These are phyloP conservation scores for Trichosporon asahii DNA, from an alignment of 1,284 basidiomycete genomes.

Conservation along the genomic window DNA sequence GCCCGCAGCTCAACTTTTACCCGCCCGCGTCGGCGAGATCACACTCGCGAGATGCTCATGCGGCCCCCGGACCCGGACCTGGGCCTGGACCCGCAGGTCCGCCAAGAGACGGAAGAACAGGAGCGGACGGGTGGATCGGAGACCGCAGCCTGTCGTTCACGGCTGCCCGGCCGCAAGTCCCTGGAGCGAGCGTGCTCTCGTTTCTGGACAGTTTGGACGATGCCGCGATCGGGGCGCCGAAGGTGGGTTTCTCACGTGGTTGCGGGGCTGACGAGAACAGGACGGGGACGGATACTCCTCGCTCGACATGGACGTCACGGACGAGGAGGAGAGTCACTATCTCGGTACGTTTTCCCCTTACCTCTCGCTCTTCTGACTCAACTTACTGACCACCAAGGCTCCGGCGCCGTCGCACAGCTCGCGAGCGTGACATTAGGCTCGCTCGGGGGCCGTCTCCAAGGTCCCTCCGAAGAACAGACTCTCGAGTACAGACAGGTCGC, in stretches of 20 bases:
- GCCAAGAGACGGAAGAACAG: too few species aligned
- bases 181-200: constrained; percentile 1
- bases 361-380: too few species aligned
- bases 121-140: not conserved
- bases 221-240: not conserved
- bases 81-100: too few species aligned
- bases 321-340: constrained; percentile 30
- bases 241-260: not conserved
- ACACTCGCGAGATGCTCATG: not conserved
- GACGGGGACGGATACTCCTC: constrained; percentile 21
- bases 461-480: constrained; percentile 12
- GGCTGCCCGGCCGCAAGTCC: not conserved
- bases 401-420: constrained; percentile 22
- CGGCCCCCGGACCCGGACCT: too few species aligned
- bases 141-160: not conserved
- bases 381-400: constrained; percentile 18
- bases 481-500: constrained; percentile 28
- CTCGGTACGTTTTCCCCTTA: constrained; percentile 18
- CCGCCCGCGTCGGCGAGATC: not conserved
- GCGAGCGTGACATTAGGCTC: constrained; percentile 20
- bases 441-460: not conserved
- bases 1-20: constrained; percentile 2
- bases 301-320: constrained; percentile 25
- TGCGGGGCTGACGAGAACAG: not conserved
- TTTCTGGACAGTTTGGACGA: constrained; percentile 23